Conservation (phyloP, 1,284 basidiomycete genomes). For the Phellopilus nigrolimitatus region DNA sequence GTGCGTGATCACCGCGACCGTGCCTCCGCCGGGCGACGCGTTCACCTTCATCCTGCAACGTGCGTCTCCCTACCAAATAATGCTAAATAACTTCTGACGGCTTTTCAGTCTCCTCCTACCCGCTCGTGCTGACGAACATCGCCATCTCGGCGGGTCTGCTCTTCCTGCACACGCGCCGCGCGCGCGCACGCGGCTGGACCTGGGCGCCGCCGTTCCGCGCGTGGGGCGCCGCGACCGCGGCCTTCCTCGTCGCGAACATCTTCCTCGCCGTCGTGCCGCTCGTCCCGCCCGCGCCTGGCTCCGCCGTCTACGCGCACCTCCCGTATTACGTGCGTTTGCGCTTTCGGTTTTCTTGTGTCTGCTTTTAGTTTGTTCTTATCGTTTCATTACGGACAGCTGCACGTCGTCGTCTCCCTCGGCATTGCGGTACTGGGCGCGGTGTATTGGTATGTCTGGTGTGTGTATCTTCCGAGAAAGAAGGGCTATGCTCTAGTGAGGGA, state of each 20-base stretch:
- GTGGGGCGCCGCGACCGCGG: conserved; percentile 39
- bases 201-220: conserved; percentile 65
- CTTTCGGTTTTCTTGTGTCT: neutral
- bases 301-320: conserved; percentile 48
- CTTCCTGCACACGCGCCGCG: conserved; percentile 44
- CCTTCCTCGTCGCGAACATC: conserved; percentile 60
- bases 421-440: conserved; percentile 47
- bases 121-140: conserved; percentile 49
- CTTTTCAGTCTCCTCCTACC: conserved; percentile 48
- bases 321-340: conserved; percentile 56
- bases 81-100: too few relatives aligned
- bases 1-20: conserved; percentile 44
- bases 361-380: neutral
- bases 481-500: conserved; percentile 49
- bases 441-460: conserved; percentile 57
- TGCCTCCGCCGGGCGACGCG: conserved; percentile 59
- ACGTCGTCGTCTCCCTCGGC: conserved; percentile 44
- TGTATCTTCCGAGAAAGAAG: conserved; percentile 47
- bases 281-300: conserved; percentile 50
- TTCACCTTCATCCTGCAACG: conserved; percentile 55
- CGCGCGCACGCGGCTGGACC: conserved; percentile 30
- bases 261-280: conserved; percentile 57
- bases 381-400: conserved; percentile 39
- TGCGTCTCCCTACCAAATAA: conserved; percentile 43
- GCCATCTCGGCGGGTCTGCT: conserved; percentile 57